Evolutionary conservation across 2,329 filamentous ascomycete species (phyloP).

Genomic region (Colletotrichum trifolii): DNA sequence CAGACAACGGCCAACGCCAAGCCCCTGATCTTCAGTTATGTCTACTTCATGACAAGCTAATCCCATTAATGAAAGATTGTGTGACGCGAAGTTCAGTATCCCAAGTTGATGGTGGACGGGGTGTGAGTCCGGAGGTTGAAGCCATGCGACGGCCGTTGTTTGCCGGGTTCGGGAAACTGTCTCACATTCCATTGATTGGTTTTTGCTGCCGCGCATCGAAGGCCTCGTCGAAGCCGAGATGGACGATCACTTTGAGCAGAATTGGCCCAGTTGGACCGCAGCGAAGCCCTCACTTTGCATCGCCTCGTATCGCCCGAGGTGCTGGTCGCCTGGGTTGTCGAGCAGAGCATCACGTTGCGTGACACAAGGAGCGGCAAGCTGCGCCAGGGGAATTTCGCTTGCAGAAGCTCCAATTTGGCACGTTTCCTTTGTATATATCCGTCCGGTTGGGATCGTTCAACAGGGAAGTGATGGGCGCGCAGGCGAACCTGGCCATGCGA

Average conservation of each 20-base stretch:
- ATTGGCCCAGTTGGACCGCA: neutral
- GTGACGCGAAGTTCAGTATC: no score
- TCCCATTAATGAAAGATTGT: neutral
- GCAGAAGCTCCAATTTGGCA: constrained; percentile 8
- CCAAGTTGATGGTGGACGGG: no score
- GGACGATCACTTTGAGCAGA: constrained; percentile 10
- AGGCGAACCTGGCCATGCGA: constrained; percentile 17
- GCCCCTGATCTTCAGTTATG: neutral
- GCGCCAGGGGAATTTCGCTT: constrained; percentile 15
- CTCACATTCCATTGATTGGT: constrained; percentile 16
- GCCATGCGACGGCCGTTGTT: constrained; percentile 25
- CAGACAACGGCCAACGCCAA: constrained; percentile 9
- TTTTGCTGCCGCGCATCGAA: constrained; percentile 12
- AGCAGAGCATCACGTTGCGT: constrained; percentile 22
- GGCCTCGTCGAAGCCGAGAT: constrained; percentile 1
- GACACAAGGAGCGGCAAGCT: constrained; percentile 13
- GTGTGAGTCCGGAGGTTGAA: no score
- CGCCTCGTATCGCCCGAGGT: neutral
- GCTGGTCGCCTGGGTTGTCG: neutral
- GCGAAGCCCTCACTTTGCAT: neutral
- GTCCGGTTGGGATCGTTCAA: constrained; percentile 1
- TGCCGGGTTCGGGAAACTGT: constrained; percentile 19
- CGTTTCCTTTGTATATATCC: constrained; percentile 21
- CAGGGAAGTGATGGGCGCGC: constrained; percentile 17
- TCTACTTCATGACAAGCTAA: neutral